These are phyloP conservation scores for Magnusiomyces fungicola DNA, from an alignment of 1,139 yeast genomes.

Conservation along the genomic window DNA sequence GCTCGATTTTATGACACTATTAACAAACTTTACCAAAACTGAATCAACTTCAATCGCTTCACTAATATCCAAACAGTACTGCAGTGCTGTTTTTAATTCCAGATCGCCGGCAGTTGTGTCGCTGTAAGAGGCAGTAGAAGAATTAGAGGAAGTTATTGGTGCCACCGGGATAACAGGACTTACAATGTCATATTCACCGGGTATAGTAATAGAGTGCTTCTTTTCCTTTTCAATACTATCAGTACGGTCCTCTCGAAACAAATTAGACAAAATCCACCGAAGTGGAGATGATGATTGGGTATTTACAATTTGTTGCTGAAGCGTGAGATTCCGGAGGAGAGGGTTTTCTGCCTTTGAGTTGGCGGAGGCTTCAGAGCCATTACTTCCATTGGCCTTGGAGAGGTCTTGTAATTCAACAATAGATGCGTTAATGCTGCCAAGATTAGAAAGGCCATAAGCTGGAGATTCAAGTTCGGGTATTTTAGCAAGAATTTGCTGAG, in stretches of 20 bases:
- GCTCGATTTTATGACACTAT: conserved; percentile 38
- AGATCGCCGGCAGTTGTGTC: conserved; percentile 2
- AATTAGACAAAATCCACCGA: conserved; percentile 27
- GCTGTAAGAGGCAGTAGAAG: background rate
- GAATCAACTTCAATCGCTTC: conserved; percentile 40
- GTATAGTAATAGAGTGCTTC: background rate
- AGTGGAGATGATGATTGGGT: conserved; percentile 22
- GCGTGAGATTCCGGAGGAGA: background rate
- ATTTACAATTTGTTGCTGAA: conserved; percentile 1
- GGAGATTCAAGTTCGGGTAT: conserved; percentile 22
- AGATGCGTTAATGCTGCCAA: conserved; percentile 10
- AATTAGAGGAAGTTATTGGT: too few relatives aligned
- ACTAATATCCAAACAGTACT: conserved; percentile 44
- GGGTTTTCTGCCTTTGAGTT: background rate
- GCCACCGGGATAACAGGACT: background rate
- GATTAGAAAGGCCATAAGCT: conserved; percentile 20
- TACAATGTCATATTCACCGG: background rate
- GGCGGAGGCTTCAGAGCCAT: too few relatives aligned
- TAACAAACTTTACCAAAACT: conserved; percentile 38
- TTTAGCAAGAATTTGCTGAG: conserved; percentile 20
- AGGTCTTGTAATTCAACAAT: conserved; percentile 8
- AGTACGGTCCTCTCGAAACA: conserved; percentile 23
- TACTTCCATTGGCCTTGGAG: conserved; percentile 5
- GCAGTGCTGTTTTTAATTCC: conserved; percentile 28
- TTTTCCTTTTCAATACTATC: conserved; percentile 2